Evolutionary conservation across 208 protist genomes (phyloP).

Genomic region (Leishmania turanica): DNA sequence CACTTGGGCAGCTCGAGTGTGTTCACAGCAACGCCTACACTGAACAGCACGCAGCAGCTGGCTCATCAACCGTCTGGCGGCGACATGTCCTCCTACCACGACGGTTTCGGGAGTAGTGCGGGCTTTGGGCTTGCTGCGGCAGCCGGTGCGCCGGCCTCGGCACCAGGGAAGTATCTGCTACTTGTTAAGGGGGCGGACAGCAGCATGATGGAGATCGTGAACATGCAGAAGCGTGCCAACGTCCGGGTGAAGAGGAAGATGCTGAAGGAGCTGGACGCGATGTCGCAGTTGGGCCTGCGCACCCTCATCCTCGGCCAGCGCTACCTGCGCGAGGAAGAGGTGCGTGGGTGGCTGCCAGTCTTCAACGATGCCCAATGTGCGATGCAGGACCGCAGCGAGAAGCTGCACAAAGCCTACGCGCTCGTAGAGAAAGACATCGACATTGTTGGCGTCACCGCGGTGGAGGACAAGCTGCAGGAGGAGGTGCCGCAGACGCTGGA

Average conservation of each 20-base stretch:
- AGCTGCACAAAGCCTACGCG: conserved; percentile 65
- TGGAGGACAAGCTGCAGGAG: conserved; percentile 97
- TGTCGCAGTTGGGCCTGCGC: conserved; percentile 64
- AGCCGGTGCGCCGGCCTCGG: background rate
- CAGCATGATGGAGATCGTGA: conserved; percentile 76
- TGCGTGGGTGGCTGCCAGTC: conserved; percentile 57
- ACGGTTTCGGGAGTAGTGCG: background rate
- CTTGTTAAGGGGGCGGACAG: conserved; percentile 89
- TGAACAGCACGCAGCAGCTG: background rate
- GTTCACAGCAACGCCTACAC: background rate
- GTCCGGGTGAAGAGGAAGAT: conserved; percentile 32
- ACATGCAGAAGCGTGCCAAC: conserved; percentile 52
- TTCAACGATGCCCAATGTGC: conserved; percentile 66
- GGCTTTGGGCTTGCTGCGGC: background rate
- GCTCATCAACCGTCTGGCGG: background rate
- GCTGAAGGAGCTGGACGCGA: conserved; percentile 47
- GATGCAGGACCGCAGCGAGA: conserved; percentile 59
- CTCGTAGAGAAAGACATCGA: conserved; percentile 83
- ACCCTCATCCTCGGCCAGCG: conserved; percentile 79
- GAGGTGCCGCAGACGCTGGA: conserved; percentile 93
- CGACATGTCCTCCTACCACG: background rate
- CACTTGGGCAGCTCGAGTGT: background rate
- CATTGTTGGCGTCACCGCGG: conserved; percentile 93
- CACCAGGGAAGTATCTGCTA: conserved; percentile 46
- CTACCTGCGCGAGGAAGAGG: conserved; percentile 54